Conservation (phyloP, 2,329 filamentous ascomycete species). For the Zymoseptoria ardabiliae region DNA sequence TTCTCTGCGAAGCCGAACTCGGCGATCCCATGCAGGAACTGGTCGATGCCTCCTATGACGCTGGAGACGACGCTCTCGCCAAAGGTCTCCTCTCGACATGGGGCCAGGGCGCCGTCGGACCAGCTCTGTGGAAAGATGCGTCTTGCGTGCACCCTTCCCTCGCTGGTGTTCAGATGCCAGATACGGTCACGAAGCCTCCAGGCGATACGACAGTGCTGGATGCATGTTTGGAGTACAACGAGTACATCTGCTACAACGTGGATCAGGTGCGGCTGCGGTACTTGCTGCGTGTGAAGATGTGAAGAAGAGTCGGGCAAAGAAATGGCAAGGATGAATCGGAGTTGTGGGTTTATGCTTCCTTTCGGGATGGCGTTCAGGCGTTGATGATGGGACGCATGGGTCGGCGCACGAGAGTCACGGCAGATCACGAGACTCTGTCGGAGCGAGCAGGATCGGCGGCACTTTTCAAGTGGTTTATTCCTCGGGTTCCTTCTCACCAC, state of each 20-base stretch:
- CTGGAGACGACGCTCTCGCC: conserved; percentile 55
- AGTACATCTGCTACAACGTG: conserved; percentile 66
- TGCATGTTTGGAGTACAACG: conserved; percentile 58
- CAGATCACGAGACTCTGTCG: no score
- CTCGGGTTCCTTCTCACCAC: no score
- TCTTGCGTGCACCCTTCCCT: conserved; percentile 56
- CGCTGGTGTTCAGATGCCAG: conserved; percentile 58
- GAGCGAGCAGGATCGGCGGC: no score
- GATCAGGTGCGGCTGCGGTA: conserved; percentile 64
- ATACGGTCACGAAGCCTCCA: conserved; percentile 12
- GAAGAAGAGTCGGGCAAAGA: neutral
- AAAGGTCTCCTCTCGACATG: conserved; percentile 60
- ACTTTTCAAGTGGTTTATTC: no score
- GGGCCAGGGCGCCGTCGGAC: conserved; percentile 60
- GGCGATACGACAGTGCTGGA: conserved; percentile 16
- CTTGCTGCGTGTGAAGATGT: conserved; percentile 53
- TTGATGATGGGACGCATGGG: neutral
- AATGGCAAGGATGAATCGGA: neutral
- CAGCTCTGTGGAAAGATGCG: conserved; percentile 69
- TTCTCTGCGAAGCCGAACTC: conserved; percentile 79
- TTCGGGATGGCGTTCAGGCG: neutral
- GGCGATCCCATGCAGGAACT: conserved; percentile 67
- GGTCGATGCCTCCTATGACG: conserved; percentile 50
- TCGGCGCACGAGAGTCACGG: neutral
- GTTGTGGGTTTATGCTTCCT: neutral